phyloP scores from a whole-genome alignment of 352 stramenopile species.

The Globisporangium ultimum region DNA sequence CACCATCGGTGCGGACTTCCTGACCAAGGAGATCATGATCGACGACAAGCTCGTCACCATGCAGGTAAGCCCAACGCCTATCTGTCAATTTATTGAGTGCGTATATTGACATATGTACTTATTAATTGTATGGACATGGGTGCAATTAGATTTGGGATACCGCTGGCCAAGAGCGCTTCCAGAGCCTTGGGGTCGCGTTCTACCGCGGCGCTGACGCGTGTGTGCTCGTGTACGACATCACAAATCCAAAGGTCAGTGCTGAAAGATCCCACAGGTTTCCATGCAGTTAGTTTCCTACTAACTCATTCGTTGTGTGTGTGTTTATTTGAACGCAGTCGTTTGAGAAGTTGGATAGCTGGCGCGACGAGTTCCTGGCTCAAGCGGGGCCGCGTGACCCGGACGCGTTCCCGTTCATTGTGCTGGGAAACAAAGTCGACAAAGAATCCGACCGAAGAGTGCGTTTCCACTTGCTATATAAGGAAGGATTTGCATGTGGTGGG shows the following conservation, averaged over 20 bases:
- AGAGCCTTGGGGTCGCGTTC: conserved; percentile 97
- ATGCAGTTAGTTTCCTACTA: too few species aligned
- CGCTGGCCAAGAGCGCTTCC: conserved; percentile 98
- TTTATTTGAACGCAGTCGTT: conserved; percentile 80
- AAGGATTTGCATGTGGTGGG: too few species aligned
- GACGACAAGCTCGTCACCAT: conserved; percentile 96
- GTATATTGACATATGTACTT: background rate
- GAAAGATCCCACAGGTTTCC: background rate
- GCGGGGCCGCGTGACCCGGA: conserved; percentile 87
- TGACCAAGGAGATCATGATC: conserved; percentile 96
- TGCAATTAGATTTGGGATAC: conserved; percentile 98
- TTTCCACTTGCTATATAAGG: too few species aligned
- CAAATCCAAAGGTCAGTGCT: conserved; percentile 87
- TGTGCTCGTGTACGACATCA: conserved; percentile 99
- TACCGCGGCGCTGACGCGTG: conserved; percentile 98
- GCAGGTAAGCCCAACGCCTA: conserved; percentile 41
- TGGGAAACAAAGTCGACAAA: conserved; percentile 99
- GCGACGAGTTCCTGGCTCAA: conserved; percentile 96
- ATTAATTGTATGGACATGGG: background rate
- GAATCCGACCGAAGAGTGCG: conserved; percentile 83
- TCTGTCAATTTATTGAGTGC: background rate
- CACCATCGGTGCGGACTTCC: conserved; percentile 99
- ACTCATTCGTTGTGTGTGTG: background rate
- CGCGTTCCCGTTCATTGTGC: conserved; percentile 96
- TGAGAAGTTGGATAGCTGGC: conserved; percentile 97